phyloP scores from a whole-genome alignment of 2,329 filamentous ascomycete species.

The Sporothrix globosa region DNA sequence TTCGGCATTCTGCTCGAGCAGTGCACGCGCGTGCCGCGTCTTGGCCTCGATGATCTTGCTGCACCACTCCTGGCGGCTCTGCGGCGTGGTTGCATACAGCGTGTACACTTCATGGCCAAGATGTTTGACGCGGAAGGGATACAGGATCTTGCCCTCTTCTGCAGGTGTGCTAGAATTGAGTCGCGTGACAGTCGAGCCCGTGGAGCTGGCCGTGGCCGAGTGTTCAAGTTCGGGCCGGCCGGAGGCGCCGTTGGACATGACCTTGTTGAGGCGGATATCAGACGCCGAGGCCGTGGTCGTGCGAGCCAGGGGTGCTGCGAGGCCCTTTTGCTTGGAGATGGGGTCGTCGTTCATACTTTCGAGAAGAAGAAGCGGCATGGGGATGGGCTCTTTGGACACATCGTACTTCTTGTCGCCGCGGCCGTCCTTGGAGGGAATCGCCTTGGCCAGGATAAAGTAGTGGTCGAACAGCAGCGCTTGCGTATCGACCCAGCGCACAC shows the following conservation, averaged over 20 bases:
- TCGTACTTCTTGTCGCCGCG: constrained; percentile 84
- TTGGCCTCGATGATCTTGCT: constrained; percentile 93
- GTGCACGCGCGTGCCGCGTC: constrained; percentile 83
- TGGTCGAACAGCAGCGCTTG: constrained; percentile 95
- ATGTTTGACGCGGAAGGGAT: constrained; percentile 94
- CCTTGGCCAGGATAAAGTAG: constrained; percentile 90
- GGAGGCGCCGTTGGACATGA: constrained; percentile 50
- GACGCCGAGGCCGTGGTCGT: constrained; percentile 62
- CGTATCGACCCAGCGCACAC: constrained; percentile 91
- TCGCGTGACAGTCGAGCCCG: constrained; percentile 55
- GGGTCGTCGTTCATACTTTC: constrained; percentile 93
- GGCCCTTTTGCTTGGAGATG: constrained; percentile 78
- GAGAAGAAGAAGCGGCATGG: constrained; percentile 91
- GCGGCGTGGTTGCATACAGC: constrained; percentile 76
- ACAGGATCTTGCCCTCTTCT: constrained; percentile 83
- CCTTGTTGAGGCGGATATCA: constrained; percentile 61
- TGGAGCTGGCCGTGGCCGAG: constrained; percentile 67
- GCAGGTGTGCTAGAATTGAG: constrained; percentile 48
- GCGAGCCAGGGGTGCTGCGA: constrained; percentile 63
- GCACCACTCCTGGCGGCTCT: constrained; percentile 85
- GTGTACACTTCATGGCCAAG: constrained; percentile 92
- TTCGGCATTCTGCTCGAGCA: constrained; percentile 91
- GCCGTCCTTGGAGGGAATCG: constrained; percentile 69
- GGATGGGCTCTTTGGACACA: constrained; percentile 91
- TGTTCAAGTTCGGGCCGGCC: constrained; percentile 66